Evolutionary conservation across 1,139 yeast species (phyloP).

Genomic region (Starmera stellimalicola): DNA sequence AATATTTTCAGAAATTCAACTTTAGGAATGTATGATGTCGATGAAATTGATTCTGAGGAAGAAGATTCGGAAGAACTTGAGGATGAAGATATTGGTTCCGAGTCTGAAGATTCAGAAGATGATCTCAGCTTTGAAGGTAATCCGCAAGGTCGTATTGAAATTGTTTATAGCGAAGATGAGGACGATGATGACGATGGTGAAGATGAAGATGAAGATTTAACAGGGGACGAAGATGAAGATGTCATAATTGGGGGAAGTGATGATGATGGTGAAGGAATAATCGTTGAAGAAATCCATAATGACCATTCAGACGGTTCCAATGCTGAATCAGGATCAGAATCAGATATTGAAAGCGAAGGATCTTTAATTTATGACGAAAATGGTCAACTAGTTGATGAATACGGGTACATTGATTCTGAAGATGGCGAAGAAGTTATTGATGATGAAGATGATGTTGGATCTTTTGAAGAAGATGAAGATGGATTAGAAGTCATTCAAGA

Average conservation of each 20-base stretch:
- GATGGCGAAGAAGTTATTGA: conserved; percentile 22
- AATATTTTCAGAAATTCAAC: conserved; percentile 83
- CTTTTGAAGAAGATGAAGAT: conserved; percentile 19
- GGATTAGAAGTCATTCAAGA: conserved; percentile 26
- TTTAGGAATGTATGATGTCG: conserved; percentile 87
- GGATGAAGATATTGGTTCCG: conserved; percentile 26
- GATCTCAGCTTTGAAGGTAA: conserved; percentile 22
- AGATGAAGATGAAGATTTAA: conserved; percentile 13
- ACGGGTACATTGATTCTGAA: conserved; percentile 22
- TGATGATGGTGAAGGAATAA: conserved; percentile 12
- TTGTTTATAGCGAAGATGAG: conserved; percentile 32
- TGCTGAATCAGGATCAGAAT: conserved; percentile 13
- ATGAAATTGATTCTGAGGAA: conserved; percentile 61
- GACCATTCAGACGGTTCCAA: conserved; percentile 14
- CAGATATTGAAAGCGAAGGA: conserved; percentile 10
- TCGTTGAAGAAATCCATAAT: conserved; percentile 6
- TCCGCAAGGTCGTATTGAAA: conserved; percentile 23
- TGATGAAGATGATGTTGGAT: conserved; percentile 21
- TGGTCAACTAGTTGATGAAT: conserved; percentile 20
- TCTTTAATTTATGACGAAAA: conserved; percentile 13
- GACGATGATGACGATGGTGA: conserved; percentile 15
- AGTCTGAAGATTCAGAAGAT: conserved; percentile 22
- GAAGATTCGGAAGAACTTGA: conserved; percentile 34
- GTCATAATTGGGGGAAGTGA: conserved; percentile 1
- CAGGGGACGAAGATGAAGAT: conserved; percentile 4